A percentile compares a stretch with the other conserved stretches of the same genome.
phyloP scores from a whole-genome alignment of 495 filamentous ascomycete species.

The Aspergillus ellipticus region DNA sequence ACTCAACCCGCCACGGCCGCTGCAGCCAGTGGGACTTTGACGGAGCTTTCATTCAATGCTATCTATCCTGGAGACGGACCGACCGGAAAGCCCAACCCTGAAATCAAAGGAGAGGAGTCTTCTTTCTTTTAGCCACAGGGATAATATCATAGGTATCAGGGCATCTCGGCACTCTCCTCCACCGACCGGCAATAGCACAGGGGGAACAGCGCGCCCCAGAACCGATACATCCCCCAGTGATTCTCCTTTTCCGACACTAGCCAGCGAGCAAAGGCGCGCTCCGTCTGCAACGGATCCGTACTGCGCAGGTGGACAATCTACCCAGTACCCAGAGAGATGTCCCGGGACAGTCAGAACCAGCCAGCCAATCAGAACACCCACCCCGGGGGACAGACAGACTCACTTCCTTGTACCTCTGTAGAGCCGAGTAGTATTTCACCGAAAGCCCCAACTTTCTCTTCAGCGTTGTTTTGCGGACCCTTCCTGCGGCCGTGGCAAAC shows the following conservation, averaged over 20 bases:
- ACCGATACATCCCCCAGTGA: conserved; percentile 23
- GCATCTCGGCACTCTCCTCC: conserved; percentile 25
- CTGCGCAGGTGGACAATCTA: conserved; percentile 36
- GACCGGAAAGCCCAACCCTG: not conserved
- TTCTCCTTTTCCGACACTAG: conserved; percentile 25
- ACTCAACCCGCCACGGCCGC: conserved; percentile 2
- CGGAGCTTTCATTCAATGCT: not conserved
- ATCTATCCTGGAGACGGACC: not conserved
- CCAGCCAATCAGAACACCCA: not conserved
- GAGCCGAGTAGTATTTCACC: conserved; percentile 22
- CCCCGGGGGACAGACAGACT: conserved; percentile 7
- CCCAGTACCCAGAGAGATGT: not conserved
- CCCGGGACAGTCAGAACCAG: conserved; percentile 13
- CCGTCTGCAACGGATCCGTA: conserved; percentile 28
- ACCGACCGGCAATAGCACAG: conserved; percentile 35
- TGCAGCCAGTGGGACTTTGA: conserved; percentile 1
- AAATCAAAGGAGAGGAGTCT: not conserved
- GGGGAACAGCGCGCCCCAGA: conserved; percentile 37
- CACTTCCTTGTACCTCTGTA: conserved; percentile 35
- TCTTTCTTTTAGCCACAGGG: not conserved
- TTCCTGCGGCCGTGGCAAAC: conserved; percentile 27
- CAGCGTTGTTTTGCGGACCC: conserved; percentile 22
- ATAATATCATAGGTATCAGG: conserved; percentile 17
- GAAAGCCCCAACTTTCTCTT: conserved; percentile 25
- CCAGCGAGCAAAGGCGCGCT: conserved; percentile 33